Conservation (phyloP, 495 filamentous ascomycete genomes). For the Venustampulla echinocandica region DNA sequence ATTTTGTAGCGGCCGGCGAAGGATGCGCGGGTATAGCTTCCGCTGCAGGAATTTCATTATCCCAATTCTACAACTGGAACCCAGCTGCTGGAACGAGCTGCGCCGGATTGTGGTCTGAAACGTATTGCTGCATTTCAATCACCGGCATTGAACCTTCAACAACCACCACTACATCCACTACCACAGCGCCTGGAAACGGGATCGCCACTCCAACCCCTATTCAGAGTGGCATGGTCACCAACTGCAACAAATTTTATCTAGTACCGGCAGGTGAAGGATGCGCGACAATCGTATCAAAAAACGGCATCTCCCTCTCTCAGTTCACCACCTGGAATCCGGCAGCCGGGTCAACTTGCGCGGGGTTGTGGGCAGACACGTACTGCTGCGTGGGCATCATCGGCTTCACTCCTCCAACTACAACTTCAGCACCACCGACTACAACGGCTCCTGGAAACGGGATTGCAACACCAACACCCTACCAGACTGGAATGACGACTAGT, state of each 20-base stretch:
- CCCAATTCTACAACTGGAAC: conserved; percentile 32
- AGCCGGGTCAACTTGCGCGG: conserved; percentile 42
- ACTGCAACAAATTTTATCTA: conserved; percentile 37
- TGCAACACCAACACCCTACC: conserved; percentile 23
- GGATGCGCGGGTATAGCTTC: background rate
- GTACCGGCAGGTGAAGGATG: conserved; percentile 36
- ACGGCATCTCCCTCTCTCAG: conserved; percentile 25
- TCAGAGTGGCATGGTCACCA: conserved; percentile 31
- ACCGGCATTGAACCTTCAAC: background rate
- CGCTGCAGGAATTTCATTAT: conserved; percentile 15
- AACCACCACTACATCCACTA: background rate
- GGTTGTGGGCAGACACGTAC: conserved; percentile 52
- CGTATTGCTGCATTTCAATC: background rate
- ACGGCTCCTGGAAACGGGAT: conserved; percentile 9
- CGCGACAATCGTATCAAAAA: conserved; percentile 25
- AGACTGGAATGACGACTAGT: conserved; percentile 16
- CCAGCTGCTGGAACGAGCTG: conserved; percentile 25
- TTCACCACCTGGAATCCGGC: conserved; percentile 30
- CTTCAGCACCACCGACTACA: conserved; percentile 2
- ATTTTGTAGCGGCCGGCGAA: background rate
- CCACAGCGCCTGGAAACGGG: conserved; percentile 19
- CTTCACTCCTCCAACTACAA: background rate
- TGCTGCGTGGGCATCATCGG: conserved; percentile 21
- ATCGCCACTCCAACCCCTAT: conserved; percentile 26
- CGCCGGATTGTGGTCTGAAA: background rate